Base-by-base conservation (phyloP, 306 rosid genomes). In the Pachyrhizus erosus region DNA sequence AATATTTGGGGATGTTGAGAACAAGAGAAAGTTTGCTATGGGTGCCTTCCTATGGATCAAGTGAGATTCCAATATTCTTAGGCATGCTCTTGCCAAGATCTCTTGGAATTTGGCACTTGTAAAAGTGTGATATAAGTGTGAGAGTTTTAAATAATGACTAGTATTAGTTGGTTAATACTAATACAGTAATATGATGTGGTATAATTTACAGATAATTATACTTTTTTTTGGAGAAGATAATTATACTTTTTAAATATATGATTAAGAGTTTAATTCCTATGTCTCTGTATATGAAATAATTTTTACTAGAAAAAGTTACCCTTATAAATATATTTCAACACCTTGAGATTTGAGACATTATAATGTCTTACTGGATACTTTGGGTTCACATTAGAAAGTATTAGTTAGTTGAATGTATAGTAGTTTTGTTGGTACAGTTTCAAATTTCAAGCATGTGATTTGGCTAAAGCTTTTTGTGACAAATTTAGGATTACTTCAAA, bases 31-130 rank as follows among this genome's bases (percentile, higher is more conserved):
- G 60, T 86, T 88, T 76, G 93, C 91, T 54, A 86, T 91, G 58
- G 95, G 95, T 75, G 84, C 95, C 80, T 91, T 91, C 80, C 18
- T 91, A 8, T 91, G 93, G 95, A 61, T 27, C n/a, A 26, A 61
- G 68, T 61, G 68, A 61, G 18, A 33, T 58, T 58, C 65, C 65
- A 23, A 55, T 58, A 0, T 58, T 58, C 17, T 58, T 13, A 2
- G 9, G 0, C 39, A 11, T 61, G 39, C 24, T 58, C n/a, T 23
- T 58, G 7, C 42, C n/a, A 23, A 10, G 0, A 24, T 3, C 68
- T 61, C 68, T 61, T 26, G 39, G 20, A 61, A 27, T 61, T 52
- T 52, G 60, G 60, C 1, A 52, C 26, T 52, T 52, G 10, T 7
- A 7, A 61, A 61, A 4, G 18, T 26, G 4, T 61, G 18, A 60